These are phyloP conservation scores for Emericellopsis atlantica DNA, from an alignment of 2,329 filamentous ascomycete species.

Conservation along the genomic window DNA sequence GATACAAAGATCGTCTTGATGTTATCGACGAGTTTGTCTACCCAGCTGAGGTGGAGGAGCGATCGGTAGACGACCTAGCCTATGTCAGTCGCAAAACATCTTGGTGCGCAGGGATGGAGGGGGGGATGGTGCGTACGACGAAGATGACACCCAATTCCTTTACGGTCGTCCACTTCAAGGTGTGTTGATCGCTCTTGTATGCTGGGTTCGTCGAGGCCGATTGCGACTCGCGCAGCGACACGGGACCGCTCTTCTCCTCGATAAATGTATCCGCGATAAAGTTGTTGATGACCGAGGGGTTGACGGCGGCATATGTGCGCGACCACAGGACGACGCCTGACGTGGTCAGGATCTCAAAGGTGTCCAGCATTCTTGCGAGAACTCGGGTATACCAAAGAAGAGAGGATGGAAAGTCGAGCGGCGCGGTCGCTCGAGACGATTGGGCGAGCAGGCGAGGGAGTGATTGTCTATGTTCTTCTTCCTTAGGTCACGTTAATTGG, in stretches of 20 bases:
- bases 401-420: too few relatives aligned
- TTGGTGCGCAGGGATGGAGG: neutral
- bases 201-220: slow-evolving; percentile 54
- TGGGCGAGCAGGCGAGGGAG: too few relatives aligned
- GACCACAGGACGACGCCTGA: slow-evolving; percentile 97
- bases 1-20: slow-evolving; percentile 86
- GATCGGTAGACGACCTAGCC: slow-evolving; percentile 87
- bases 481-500: neutral
- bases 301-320: slow-evolving; percentile 68
- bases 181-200: slow-evolving; percentile 88
- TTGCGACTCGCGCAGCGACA: slow-evolving; percentile 43
- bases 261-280: slow-evolving; percentile 97
- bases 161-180: slow-evolving; percentile 80
- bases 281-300: slow-evolving; percentile 76
- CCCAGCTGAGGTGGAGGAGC: slow-evolving; percentile 88
- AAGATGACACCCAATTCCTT: slow-evolving; percentile 95
- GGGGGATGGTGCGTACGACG: slow-evolving; percentile 45
- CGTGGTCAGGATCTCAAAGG: slow-evolving; percentile 91
- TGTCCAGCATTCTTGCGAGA: slow-evolving; percentile 63
- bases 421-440: too few relatives aligned
- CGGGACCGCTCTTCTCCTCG: slow-evolving; percentile 67
- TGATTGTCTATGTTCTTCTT: slow-evolving; percentile 1
- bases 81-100: neutral
- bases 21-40: slow-evolving; percentile 92
- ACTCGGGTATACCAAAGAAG: too few relatives aligned